Base-by-base conservation (phyloP, 2,329 filamentous ascomycete genomes). In the Knoxdaviesia proteae region DNA sequence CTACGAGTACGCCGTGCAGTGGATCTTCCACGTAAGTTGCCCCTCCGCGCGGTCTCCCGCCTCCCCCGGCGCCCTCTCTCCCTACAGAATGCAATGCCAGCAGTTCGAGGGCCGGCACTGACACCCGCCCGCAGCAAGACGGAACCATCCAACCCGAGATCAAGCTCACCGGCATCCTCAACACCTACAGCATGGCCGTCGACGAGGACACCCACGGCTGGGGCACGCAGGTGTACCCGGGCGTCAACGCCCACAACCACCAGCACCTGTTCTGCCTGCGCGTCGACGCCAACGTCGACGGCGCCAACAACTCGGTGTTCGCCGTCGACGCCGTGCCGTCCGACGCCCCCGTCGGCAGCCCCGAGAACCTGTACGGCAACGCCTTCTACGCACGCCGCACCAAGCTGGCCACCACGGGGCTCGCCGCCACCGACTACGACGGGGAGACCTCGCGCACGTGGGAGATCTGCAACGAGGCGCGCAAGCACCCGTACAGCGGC, bases 231-330 rank as follows among this genome's bases (percentile, higher is more conserved):
- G 87, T 94, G 6, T 90, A 88, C 54, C 82, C 84, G 0, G 67
- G 83, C 36, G 84, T 94, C 54, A 93, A 94, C 53, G 87, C 87
- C 0, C 87, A 94, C 62, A 94, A 94, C 63, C 87, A 94, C 59
- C 86, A 94, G 60, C 87, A 94, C 58, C 69, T 94, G 33, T 94
- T 94, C 71, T 94, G 84, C 55, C 64, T 94, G 38, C 82, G 87
- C 37, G 65, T 94, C 38, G 82, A 94, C 56, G 74, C 86, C 33
- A 90, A 88, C 54, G 72, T 94, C 44, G 87, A 94, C 54, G 87
- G 87, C 0, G 73, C 78, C 1, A 69, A 77, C 48, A 94, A 94
- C 58, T 87, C 84, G 0, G 68, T 94, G 46, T 88, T 84, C 64
- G 74, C 87, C 60, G 77, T 80, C 8, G 87, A 94, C 51, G 80